Percentiles rank a stretch among this genome's conserved stretches.
phyloP scores from a whole-genome alignment of 805 yeast species.

The Candida morakotiae region DNA sequence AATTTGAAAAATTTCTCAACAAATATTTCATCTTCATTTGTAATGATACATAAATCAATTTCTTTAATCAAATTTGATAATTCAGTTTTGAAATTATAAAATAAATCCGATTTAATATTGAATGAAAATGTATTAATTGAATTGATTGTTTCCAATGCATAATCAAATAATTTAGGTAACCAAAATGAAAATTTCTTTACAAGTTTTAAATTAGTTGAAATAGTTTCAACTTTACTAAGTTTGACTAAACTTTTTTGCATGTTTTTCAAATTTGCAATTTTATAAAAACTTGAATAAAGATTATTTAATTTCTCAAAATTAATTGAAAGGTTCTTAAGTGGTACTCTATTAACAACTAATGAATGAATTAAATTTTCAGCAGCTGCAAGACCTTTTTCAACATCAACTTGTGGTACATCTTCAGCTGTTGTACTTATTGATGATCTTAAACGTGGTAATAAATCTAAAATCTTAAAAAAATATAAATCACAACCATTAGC shows the following conservation, averaged over 20 bases:
- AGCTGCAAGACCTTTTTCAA: slow-evolving; percentile 72
- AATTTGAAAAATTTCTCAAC: slow-evolving; percentile 18
- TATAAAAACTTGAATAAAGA: slow-evolving; percentile 8
- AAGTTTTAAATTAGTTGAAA: slow-evolving; percentile 13
- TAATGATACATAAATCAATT: slow-evolving; percentile 5
- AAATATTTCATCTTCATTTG: slow-evolving; percentile 13
- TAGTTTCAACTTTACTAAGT: slow-evolving; percentile 16
- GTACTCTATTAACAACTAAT: slow-evolving; percentile 50
- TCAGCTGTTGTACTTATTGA: slow-evolving; percentile 57
- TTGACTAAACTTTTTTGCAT: slow-evolving; percentile 6
- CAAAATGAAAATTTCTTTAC: slow-evolving; percentile 17
- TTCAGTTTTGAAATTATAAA: slow-evolving; percentile 14
- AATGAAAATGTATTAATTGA: slow-evolving; percentile 11
- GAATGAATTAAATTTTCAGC: slow-evolving; percentile 65
- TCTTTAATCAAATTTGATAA: slow-evolving; percentile 10
- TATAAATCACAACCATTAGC: slow-evolving; percentile 44
- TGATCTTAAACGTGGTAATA: slow-evolving; percentile 74
- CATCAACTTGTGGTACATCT: slow-evolving; percentile 72
- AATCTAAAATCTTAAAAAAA: slow-evolving; percentile 69
- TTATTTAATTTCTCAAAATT: slow-evolving; percentile 14
- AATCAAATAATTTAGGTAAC: slow-evolving; percentile 36
- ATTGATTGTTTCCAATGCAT: slow-evolving; percentile 19
- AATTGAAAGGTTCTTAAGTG: slow-evolving; percentile 33
- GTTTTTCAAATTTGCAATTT: slow-evolving; percentile 10
- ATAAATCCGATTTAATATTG: slow-evolving; percentile 10